Conservation (phyloP, 495 filamentous ascomycete genomes). For the Aspergillus campestris region DNA sequence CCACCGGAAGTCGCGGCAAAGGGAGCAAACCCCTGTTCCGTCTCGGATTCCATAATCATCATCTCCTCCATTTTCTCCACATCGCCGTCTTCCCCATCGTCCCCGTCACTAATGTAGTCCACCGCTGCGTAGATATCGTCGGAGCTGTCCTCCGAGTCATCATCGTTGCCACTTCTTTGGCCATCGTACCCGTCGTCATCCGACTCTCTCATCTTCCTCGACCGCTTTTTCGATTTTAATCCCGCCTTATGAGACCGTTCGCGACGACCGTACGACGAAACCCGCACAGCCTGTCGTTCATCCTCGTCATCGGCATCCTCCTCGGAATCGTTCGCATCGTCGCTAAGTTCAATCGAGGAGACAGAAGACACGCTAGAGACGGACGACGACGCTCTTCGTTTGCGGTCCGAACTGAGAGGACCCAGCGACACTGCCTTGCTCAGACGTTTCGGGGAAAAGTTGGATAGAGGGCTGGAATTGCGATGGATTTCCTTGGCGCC, state of each 20-base stretch:
- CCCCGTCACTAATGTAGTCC: slow-evolving; percentile 68
- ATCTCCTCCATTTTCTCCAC: slow-evolving; percentile 65
- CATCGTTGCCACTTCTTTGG: slow-evolving; percentile 24
- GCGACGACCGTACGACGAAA: slow-evolving; percentile 43
- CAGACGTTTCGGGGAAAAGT: slow-evolving; percentile 20
- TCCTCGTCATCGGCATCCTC: slow-evolving; percentile 45
- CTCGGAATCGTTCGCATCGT: slow-evolving; percentile 34
- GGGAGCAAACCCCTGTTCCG: slow-evolving; percentile 23
- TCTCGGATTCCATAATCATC: slow-evolving; percentile 55
- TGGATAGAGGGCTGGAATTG: slow-evolving; percentile 18
- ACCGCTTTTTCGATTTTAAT: slow-evolving; percentile 21
- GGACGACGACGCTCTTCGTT: slow-evolving; percentile 33
- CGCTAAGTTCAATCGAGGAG: slow-evolving; percentile 31
- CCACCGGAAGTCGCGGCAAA: slow-evolving; percentile 19
- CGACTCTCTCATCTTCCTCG: slow-evolving; percentile 41
- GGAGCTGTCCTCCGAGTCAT: slow-evolving; percentile 31
- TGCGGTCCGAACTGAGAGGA: slow-evolving; percentile 18
- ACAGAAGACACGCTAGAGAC: slow-evolving; percentile 39
- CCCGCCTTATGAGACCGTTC: slow-evolving; percentile 38
- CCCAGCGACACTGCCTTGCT: slow-evolving; percentile 17
- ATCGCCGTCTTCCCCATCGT: slow-evolving; percentile 62
- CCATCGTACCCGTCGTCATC: slow-evolving; percentile 64
- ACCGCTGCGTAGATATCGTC: slow-evolving; percentile 70
- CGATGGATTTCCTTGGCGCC: slow-evolving; percentile 17
- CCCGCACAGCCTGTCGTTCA: slow-evolving; percentile 39